phyloP scores from a whole-genome alignment of 2,329 filamentous ascomycete species.

The Fusarium denticulatum region DNA sequence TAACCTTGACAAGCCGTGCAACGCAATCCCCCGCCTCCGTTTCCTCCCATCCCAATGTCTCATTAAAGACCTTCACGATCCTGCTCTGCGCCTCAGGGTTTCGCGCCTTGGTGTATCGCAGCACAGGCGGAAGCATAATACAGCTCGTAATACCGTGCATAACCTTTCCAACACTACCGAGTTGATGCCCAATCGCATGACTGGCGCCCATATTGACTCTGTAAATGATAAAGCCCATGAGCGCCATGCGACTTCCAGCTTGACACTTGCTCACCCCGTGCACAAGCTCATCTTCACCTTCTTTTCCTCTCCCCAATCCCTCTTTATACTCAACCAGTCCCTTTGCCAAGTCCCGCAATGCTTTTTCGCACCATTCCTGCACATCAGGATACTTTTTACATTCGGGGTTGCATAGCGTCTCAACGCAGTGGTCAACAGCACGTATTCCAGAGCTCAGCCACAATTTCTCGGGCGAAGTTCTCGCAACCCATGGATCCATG shows the following conservation, averaged over 20 bases:
- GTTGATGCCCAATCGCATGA: constrained; percentile 11
- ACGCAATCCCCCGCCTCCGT: constrained; percentile 6
- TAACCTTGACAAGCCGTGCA: not conserved
- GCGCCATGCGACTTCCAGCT: constrained; percentile 19
- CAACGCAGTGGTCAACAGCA: constrained; percentile 9
- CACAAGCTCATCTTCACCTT: not conserved
- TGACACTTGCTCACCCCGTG: constrained; percentile 15
- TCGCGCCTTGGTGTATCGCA: constrained; percentile 2
- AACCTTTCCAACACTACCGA: constrained; percentile 15
- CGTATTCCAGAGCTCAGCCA: constrained; percentile 22
- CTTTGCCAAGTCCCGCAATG: not conserved
- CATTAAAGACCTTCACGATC: constrained; percentile 6
- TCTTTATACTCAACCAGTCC: constrained; percentile 12
- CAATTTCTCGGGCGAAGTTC: not conserved
- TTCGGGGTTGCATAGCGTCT: constrained; percentile 10
- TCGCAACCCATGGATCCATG: constrained; percentile 17
- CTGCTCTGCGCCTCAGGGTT: not conserved
- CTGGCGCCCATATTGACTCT: constrained; percentile 20
- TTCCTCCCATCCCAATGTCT: constrained; percentile 4
- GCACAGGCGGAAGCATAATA: constrained; percentile 7
- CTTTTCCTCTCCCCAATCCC: not conserved
- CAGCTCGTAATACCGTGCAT: constrained; percentile 23
- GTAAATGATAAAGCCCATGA: constrained; percentile 20
- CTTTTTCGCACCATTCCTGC: constrained; percentile 4
- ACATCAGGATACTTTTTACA: not conserved